These are phyloP conservation scores for Trypanosomatidae sp. DNA, from an alignment of 208 protist genomes.

Conservation along the genomic window DNA sequence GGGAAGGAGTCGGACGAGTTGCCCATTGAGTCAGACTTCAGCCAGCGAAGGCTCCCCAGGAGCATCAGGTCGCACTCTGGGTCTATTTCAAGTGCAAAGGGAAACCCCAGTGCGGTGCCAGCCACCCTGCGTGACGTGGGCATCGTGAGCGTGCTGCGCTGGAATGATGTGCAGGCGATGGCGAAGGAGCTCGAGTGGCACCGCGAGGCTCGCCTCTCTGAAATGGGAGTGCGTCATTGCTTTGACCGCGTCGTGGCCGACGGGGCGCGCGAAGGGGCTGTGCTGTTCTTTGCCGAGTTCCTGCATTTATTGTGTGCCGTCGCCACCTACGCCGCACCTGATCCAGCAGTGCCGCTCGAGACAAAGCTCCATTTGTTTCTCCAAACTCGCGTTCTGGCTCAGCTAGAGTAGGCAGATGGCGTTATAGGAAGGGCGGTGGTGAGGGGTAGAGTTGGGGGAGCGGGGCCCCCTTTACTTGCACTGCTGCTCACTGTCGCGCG, in stretches of 20 bases:
- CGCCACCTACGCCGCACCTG: constrained; percentile 36
- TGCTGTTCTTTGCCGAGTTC: constrained; percentile 76
- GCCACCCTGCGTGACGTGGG: constrained; percentile 38
- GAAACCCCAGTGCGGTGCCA: too few species aligned
- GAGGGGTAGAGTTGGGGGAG: background rate
- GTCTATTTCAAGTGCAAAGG: background rate
- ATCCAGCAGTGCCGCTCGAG: constrained; percentile 51
- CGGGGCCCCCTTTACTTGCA: background rate
- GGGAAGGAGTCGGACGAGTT: background rate
- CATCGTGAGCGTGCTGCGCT: constrained; percentile 65
- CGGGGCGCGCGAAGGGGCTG: constrained; percentile 36
- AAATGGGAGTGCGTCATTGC: constrained; percentile 31
- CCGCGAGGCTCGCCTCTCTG: constrained; percentile 10
- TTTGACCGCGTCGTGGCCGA: constrained; percentile 48
- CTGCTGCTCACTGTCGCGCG: constrained; percentile 1
- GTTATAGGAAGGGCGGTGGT: background rate
- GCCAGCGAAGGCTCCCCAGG: background rate
- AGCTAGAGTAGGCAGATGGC: constrained; percentile 2
- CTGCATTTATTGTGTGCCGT: constrained; percentile 65
- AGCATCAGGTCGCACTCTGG: background rate
- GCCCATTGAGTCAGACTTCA: background rate
- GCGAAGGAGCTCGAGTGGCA: constrained; percentile 57
- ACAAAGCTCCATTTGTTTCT: constrained; percentile 62
- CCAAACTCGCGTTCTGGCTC: constrained; percentile 34
- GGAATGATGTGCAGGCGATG: constrained; percentile 37